These are phyloP conservation scores for Syzygium aqueum DNA, from an alignment of 345 rosid genomes.

Conservation along the genomic window DNA sequence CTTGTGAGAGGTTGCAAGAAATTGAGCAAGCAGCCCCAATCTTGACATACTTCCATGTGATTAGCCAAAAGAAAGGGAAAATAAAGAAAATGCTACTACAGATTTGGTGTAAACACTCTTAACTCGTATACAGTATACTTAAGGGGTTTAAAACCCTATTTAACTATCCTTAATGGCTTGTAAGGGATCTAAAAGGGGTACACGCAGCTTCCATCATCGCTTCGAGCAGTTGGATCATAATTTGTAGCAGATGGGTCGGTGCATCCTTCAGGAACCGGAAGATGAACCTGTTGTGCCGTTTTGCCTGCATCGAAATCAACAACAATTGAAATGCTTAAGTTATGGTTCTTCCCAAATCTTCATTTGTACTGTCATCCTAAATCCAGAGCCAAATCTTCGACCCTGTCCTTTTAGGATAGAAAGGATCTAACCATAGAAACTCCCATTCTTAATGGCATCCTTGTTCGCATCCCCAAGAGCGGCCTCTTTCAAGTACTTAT, in stretches of 20 bases:
- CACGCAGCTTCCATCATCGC: constrained; percentile 31
- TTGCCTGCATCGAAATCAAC: constrained; percentile 28
- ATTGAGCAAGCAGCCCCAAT: not conserved
- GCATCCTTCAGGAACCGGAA: constrained; percentile 39
- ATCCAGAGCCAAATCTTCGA: constrained; percentile 3
- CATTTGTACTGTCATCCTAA: not conserved
- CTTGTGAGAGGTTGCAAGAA: not conserved
- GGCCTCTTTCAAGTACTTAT: constrained; percentile 42
- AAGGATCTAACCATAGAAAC: constrained; percentile 8
- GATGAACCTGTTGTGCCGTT: constrained; percentile 33
- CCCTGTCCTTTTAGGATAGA: constrained; percentile 1
- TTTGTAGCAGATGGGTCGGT: constrained; percentile 29
- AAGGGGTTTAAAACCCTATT: not conserved
- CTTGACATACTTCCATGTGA: not conserved
- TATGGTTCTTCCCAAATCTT: not conserved
- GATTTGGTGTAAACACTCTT: not conserved
- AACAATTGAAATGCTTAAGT: not conserved
- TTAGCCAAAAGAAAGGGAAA: not conserved
- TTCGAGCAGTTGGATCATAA: constrained; percentile 38
- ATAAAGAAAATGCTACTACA: not conserved
- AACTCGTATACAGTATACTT: not conserved
- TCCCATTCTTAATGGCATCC: constrained; percentile 19
- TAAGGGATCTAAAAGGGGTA: constrained; percentile 2
- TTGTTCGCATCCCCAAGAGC: constrained; percentile 53
- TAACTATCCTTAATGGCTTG: not conserved